phyloP scores from a whole-genome alignment of 768 basidiomycete genomes.

The Suillus subalutaceus region DNA sequence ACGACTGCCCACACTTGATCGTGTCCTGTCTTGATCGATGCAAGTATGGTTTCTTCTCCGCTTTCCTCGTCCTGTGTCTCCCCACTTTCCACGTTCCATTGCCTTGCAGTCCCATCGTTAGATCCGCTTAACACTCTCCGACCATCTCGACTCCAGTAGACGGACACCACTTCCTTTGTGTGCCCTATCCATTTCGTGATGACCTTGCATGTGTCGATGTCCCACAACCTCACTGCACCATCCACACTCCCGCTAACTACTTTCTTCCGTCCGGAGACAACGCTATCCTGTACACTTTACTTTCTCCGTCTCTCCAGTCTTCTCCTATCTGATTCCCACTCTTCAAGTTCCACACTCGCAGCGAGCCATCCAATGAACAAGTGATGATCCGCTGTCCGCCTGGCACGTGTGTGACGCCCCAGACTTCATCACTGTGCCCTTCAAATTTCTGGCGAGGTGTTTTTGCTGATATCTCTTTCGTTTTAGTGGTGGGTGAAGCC shows the following conservation, averaged over 20 bases:
- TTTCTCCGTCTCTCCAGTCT: background rate
- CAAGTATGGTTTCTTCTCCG: too few relatives aligned
- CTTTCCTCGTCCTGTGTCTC: background rate
- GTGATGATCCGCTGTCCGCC: background rate
- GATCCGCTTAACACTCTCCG: too few relatives aligned
- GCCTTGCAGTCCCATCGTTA: too few relatives aligned
- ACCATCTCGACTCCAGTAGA: too few relatives aligned
- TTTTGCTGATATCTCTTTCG: background rate
- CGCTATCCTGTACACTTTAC: background rate
- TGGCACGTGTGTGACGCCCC: background rate
- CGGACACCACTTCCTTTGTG: too few relatives aligned
- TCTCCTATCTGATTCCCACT: background rate
- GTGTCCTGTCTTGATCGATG: background rate
- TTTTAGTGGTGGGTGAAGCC: background rate
- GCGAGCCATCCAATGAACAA: background rate
- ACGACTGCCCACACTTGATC: accelerated
- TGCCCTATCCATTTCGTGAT: background rate
- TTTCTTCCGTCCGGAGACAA: background rate
- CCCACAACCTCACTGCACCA: background rate
- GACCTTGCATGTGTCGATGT: background rate
- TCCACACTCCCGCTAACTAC: background rate
- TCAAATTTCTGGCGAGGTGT: background rate
- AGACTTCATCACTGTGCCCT: background rate
- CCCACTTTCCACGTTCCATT: background rate
- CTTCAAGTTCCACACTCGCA: background rate